Conservation (phyloP, 2,329 filamentous ascomycete species). For the Leptographium procerum region DNA sequence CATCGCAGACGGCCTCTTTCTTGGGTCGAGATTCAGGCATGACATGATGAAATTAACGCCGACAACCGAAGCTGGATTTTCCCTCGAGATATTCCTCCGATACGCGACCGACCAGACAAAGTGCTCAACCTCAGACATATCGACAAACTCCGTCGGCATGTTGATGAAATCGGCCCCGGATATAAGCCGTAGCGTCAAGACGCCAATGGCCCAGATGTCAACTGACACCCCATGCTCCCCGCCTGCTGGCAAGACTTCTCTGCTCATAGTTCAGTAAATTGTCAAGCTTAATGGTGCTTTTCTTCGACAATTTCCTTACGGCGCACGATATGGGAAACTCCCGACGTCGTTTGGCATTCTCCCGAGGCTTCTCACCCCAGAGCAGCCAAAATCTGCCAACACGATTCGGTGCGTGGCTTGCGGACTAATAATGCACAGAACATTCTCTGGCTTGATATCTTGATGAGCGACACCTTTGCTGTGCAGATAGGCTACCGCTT, state of each 20-base stretch:
- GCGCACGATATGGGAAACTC: conserved; percentile 35
- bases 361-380: conserved; percentile 28
- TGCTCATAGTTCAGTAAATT: conserved; percentile 12
- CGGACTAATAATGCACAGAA: conserved; percentile 36
- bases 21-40: conserved; percentile 8
- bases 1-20: conserved; percentile 5
- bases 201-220: conserved; percentile 42
- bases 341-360: conserved; percentile 34
- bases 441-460: conserved; percentile 43
- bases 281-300: background rate
- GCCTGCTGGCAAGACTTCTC: conserved; percentile 24
- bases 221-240: conserved; percentile 24
- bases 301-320: conserved; percentile 22
- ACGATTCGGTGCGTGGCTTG: conserved; percentile 32
- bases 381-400: conserved; percentile 41
- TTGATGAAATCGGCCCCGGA: conserved; percentile 13
- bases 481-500: conserved; percentile 36
- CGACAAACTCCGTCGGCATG: conserved; percentile 12
- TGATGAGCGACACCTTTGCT: conserved; percentile 38
- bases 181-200: conserved; percentile 27
- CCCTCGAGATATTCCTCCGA: background rate
- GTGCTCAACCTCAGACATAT: conserved; percentile 4
- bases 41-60: conserved; percentile 9
- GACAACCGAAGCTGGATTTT: conserved; percentile 5
- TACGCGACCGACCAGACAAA: conserved; percentile 8